Conservation (phyloP, 352 stramenopile genomes). For the Phytophthora idaei region DNA sequence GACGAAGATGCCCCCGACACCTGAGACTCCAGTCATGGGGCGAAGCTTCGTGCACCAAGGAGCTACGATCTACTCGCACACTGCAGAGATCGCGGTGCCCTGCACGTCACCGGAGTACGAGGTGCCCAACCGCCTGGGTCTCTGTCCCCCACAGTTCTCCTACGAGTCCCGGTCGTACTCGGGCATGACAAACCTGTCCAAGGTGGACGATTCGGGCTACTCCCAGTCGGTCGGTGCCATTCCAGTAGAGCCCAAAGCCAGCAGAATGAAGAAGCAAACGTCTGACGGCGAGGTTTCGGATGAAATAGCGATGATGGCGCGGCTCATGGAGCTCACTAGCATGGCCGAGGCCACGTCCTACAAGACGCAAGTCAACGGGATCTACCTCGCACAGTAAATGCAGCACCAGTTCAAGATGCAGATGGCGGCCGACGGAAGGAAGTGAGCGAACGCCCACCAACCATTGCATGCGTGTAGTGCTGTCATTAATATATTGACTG, state of each 20-base stretch:
- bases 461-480: conserved; percentile 8
- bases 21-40: not conserved
- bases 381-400: conserved; percentile 38
- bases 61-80: conserved; percentile 7
- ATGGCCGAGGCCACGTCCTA: conserved; percentile 43
- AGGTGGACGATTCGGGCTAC: conserved; percentile 11
- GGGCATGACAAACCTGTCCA: conserved; percentile 8
- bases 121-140: conserved; percentile 13
- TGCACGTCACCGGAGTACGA: conserved; percentile 32
- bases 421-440: conserved; percentile 14
- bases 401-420: conserved; percentile 30
- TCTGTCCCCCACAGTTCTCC: not conserved
- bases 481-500: conserved; percentile 22
- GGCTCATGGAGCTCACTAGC: conserved; percentile 31
- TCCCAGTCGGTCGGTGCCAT: conserved; percentile 21
- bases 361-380: conserved; percentile 36
- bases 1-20: conserved; percentile 8
- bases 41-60: conserved; percentile 25
- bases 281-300: conserved; percentile 14
- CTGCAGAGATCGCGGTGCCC: conserved; percentile 13
- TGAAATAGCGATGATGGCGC: conserved; percentile 20
- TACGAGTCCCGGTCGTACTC: conserved; percentile 22
- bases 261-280: conserved; percentile 17
- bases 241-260: conserved; percentile 8
- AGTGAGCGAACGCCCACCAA: conserved; percentile 15